These are phyloP conservation scores for Fagopyrum homotropicum DNA, from an alignment of 148 eudicot species.

Conservation along the genomic window DNA sequence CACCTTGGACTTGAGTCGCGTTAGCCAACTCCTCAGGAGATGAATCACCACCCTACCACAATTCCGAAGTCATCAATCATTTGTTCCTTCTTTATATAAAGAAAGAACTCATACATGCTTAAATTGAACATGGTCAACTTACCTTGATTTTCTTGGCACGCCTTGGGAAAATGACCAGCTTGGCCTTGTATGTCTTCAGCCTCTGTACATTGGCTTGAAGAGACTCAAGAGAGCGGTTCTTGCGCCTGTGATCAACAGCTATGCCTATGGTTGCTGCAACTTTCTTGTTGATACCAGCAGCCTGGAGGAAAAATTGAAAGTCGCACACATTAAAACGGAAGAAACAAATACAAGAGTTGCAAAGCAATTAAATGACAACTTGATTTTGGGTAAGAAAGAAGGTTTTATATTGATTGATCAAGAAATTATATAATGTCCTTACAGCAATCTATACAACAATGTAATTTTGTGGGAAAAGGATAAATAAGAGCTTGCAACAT, in stretches of 20 bases:
- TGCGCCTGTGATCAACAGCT: conserved; percentile 69
- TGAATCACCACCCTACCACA: conserved; percentile 49
- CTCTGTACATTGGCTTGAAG: conserved; percentile 63
- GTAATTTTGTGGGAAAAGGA: too few relatives aligned
- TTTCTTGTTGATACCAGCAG: conserved; percentile 64
- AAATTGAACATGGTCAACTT: neutral
- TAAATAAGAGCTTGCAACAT: too few relatives aligned
- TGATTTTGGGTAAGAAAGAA: too few relatives aligned
- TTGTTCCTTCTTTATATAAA: too few relatives aligned
- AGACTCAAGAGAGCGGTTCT: conserved; percentile 59
- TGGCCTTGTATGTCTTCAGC: conserved; percentile 77
- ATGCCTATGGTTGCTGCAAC: conserved; percentile 77
- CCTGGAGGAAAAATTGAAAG: conserved; percentile 23
- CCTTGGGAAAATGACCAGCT: conserved; percentile 78
- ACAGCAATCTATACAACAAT: too few relatives aligned
- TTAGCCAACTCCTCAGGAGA: conserved; percentile 52
- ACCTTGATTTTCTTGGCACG: conserved; percentile 54
- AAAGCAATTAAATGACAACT: neutral
- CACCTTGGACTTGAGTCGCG: conserved; percentile 52
- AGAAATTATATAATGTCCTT: too few relatives aligned
- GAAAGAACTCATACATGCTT: too few relatives aligned
- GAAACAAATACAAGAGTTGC: neutral
- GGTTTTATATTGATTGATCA: too few relatives aligned
- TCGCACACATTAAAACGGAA: neutral
- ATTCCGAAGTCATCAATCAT: neutral